Conservation (phyloP, 202 grass and related monocot genomes). For the Schoenoplectus tabernaemontani region DNA sequence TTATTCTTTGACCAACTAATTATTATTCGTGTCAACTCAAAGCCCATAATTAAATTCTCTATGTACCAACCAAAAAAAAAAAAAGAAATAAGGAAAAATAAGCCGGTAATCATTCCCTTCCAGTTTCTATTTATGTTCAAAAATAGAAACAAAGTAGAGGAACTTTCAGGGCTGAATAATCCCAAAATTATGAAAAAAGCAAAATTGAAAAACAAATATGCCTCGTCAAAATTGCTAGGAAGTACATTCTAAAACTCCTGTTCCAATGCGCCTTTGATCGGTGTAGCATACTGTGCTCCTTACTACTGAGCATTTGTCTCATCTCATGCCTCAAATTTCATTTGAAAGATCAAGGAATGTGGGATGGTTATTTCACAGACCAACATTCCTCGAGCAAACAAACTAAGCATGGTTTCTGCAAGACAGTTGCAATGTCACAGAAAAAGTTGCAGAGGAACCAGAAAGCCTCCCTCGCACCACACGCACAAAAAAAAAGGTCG, state of each 20-base stretch:
- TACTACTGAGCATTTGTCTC: background rate
- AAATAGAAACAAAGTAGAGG: background rate
- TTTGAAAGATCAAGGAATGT: background rate
- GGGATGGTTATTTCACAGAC: background rate
- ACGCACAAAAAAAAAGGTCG: background rate
- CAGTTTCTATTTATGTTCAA: background rate
- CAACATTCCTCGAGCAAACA: background rate
- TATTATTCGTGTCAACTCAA: constrained; percentile 12
- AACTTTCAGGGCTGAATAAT: background rate
- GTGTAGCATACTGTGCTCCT: background rate
- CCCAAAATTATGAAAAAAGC: background rate
- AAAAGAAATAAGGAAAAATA: background rate
- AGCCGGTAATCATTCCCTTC: background rate
- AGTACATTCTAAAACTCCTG: background rate
- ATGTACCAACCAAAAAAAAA: background rate
- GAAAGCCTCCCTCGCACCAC: background rate
- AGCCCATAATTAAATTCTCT: background rate
- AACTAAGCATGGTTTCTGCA: background rate
- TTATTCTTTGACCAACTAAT: constrained; percentile 11
- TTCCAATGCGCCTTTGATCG: background rate
- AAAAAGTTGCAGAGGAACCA: background rate
- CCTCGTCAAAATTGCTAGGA: background rate
- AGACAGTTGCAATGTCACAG: background rate
- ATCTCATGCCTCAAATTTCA: background rate
- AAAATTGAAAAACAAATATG: background rate